Base-by-base conservation (phyloP, 1,284 basidiomycete species). In the Takashimella tepidaria region DNA sequence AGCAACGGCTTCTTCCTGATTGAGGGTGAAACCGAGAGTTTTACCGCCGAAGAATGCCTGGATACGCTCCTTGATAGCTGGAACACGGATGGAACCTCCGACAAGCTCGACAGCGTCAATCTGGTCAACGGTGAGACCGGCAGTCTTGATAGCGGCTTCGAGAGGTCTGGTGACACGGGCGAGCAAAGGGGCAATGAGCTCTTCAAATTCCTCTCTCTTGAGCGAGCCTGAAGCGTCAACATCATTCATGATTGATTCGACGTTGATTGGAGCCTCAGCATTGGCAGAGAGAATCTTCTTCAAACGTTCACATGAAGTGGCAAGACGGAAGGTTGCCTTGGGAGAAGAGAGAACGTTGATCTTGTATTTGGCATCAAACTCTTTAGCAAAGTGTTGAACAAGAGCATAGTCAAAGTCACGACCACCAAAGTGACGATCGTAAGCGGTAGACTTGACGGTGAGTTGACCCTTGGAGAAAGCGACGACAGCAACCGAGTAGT, bases 311-410 rank as follows among this genome's bases (percentile, higher is more conserved):
- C 89, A 90, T 16, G 87, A 85, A 23, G 87, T 85, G 31, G 81
- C 74, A 49, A 96, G 84, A 67, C 92, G 86, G 88, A 96, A 97
- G 47, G 81, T 81, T 25, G 90, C 92, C 78, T 96, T 96, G 67
- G 89, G 88, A 76, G 82, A 91, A 56, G 83, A 83, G 64, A 91
- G 75, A 63, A 95, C 91, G 74, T 96, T 91, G 69, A 97, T 89
- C 78, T 91, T 93, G 84, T 96, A 96, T 76, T 95, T 95, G 25
- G 76, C 75, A 79, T 91, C 86, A 83, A 96, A 96, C 77, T 96
- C 88, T 48, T 83, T 77, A 20, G 91, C 82, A 71, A 96, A 96
- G 79, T 96, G 84, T 66, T 84, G 73, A 41, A 93, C 83, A 60
- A 97, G 85, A 10, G 86, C 88, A 68, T 84, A 84, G 79, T 96